A percentile compares a stretch with the other conserved stretches of the same genome.
Evolutionary conservation across 345 rosid genomes (phyloP).

Genomic region (Rhodomyrtus tomentosa): DNA sequence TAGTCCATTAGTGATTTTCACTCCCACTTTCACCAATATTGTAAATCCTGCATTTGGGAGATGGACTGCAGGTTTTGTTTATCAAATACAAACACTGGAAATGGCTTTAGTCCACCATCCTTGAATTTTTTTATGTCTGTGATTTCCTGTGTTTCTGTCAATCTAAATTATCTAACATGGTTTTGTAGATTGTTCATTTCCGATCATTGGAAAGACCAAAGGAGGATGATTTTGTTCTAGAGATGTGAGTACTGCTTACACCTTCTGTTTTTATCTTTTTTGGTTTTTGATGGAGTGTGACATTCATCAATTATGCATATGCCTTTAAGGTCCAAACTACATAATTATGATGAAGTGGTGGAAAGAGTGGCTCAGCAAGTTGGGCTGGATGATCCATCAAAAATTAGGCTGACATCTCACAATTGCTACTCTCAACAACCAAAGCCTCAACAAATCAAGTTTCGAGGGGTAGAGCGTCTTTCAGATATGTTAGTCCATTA

Average conservation of each 20-base stretch:
- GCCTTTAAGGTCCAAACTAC: slow-evolving; percentile 66
- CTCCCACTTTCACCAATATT: background rate
- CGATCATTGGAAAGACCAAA: slow-evolving; percentile 83
- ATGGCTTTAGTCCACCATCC: background rate
- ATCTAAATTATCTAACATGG: slow-evolving; percentile 2
- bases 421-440: slow-evolving; percentile 99
- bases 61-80: background rate
- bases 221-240: slow-evolving; percentile 79
- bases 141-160: background rate
- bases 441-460: slow-evolving; percentile 87
- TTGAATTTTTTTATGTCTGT: background rate
- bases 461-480: slow-evolving; percentile 78
- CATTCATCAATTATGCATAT: slow-evolving; percentile 5
- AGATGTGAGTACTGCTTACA: slow-evolving; percentile 52
- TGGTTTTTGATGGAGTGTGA: background rate
- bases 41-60: background rate
- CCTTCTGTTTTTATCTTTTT: background rate
- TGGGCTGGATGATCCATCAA: slow-evolving; percentile 83
- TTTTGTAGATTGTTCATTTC: slow-evolving; percentile 63
- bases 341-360: slow-evolving; percentile 83
- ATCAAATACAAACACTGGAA: background rate
- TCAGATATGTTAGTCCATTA: slow-evolving; percentile 89
- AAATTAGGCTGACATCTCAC: slow-evolving; percentile 91
- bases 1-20: background rate
- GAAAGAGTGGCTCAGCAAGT: slow-evolving; percentile 74